A percentile compares a stretch with the other conserved stretches of the same genome.
phyloP scores from a whole-genome alignment of 306 rosid genomes.

The Prunus fruticosa region DNA sequence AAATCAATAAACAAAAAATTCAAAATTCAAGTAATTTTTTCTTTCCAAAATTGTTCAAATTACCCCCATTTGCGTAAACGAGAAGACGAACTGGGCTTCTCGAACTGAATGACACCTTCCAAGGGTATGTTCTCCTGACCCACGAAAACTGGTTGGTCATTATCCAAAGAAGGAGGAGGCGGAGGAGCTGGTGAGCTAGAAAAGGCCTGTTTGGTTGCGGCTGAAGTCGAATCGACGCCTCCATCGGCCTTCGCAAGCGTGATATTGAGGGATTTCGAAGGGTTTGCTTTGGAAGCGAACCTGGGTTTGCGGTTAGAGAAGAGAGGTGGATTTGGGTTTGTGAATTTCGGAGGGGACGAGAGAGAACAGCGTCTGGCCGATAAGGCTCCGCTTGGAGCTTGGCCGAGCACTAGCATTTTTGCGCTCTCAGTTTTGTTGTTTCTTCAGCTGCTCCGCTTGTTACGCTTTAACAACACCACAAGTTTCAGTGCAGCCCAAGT shows the following conservation, averaged over 20 bases:
- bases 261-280: conserved; percentile 40
- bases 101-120: conserved; percentile 96
- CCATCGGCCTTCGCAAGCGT: conserved; percentile 56
- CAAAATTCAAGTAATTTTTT: not conserved
- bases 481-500: not conserved
- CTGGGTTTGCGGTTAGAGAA: conserved; percentile 37
- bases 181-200: conserved; percentile 31
- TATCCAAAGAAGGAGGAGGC: conserved; percentile 38
- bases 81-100: conserved; percentile 58
- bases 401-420: conserved; percentile 55
- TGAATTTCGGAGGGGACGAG: conserved; percentile 38
- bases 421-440: not conserved
- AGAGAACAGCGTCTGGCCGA: conserved; percentile 43
- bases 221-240: conserved; percentile 42
- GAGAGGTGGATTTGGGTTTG: conserved; percentile 42
- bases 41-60: not conserved
- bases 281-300: conserved; percentile 26
- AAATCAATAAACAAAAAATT: not conserved
- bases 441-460: not conserved
- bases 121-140: conserved; percentile 64
- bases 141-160: conserved; percentile 61
- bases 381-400: conserved; percentile 49
- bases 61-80: conserved; percentile 90
- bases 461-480: not conserved
- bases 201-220: conserved; percentile 30